A percentile compares a stretch with the other conserved stretches of the same genome.
phyloP scores from a whole-genome alignment of 2,329 filamentous ascomycete genomes.

The Ceratocystis harringtonii region DNA sequence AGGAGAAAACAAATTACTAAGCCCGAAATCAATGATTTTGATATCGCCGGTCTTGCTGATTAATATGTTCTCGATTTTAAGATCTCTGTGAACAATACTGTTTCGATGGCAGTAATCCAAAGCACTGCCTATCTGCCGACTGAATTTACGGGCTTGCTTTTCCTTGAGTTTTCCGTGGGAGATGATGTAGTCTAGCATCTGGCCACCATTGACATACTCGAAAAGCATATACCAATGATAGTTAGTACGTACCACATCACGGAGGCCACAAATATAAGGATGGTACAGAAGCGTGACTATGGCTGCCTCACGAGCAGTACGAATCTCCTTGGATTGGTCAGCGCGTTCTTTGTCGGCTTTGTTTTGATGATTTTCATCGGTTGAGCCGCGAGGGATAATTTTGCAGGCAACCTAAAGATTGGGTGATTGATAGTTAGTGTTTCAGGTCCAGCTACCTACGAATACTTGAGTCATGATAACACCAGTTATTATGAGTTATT shows the following conservation, averaged over 20 bases:
- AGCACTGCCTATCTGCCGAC: conserved; percentile 88
- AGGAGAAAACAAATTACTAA: conserved; percentile 91
- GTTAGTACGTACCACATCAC: conserved; percentile 86
- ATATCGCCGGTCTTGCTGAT: conserved; percentile 99
- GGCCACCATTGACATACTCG: conserved; percentile 95
- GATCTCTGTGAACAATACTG: conserved; percentile 90
- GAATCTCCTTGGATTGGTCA: conserved; percentile 90
- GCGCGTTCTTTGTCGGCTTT: conserved; percentile 68
- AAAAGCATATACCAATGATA: conserved; percentile 99
- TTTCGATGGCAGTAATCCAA: conserved; percentile 96
- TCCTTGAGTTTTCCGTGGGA: conserved; percentile 95
- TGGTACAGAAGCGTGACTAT: conserved; percentile 91
- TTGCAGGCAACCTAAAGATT: conserved; percentile 74
- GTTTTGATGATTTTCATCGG: conserved; percentile 64
- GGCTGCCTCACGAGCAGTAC: conserved; percentile 86
- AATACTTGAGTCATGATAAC: background rate
- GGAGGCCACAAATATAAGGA: conserved; percentile 89
- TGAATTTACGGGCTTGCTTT: conserved; percentile 95
- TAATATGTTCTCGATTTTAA: conserved; percentile 98
- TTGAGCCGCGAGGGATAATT: conserved; percentile 82
- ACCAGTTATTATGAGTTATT: background rate
- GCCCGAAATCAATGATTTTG: conserved; percentile 96
- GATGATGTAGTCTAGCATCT: conserved; percentile 99
- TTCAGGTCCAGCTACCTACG: background rate
- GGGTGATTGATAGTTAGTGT: background rate